Evolutionary conservation across 257 asterid species (phyloP).

Genomic region (Ilex aquifolium): DNA sequence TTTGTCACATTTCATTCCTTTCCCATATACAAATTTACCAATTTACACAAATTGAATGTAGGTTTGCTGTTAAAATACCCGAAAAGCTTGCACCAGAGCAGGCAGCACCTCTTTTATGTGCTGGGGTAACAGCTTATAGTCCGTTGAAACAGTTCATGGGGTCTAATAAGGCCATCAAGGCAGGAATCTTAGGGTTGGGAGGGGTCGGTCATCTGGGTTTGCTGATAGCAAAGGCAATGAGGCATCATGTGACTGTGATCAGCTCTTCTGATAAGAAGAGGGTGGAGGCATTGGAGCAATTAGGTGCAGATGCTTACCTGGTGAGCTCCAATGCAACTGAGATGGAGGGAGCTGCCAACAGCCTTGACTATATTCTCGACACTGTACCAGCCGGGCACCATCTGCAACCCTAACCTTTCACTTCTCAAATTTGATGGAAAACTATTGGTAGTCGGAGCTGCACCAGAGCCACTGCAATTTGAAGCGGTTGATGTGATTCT

Average conservation of each 20-base stretch:
- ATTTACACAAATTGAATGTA: slow-evolving; percentile 1
- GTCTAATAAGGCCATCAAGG: slow-evolving; percentile 10
- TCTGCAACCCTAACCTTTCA: slow-evolving; percentile 22
- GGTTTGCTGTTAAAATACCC: slow-evolving; percentile 40
- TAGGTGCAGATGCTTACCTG: slow-evolving; percentile 32
- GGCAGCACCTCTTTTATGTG: slow-evolving; percentile 46
- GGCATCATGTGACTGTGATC: slow-evolving; percentile 46
- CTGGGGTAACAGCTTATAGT: slow-evolving; percentile 45
- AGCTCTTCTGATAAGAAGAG: slow-evolving; percentile 34
- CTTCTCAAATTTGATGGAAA: slow-evolving; percentile 36
- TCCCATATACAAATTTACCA: not conserved
- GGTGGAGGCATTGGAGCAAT: slow-evolving; percentile 30
- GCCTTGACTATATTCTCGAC: slow-evolving; percentile 41
- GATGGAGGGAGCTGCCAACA: slow-evolving; percentile 23
- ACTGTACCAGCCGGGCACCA: slow-evolving; percentile 36
- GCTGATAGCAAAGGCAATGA: slow-evolving; percentile 45
- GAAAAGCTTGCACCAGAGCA: slow-evolving; percentile 28
- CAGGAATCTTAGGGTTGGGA: slow-evolving; percentile 39
- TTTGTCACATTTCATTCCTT: no score
- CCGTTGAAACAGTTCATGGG: slow-evolving; percentile 34
- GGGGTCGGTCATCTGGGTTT: slow-evolving; percentile 52
- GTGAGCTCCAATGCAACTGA: slow-evolving; percentile 22
- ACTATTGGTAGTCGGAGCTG: slow-evolving; percentile 30
- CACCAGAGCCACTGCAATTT: slow-evolving; percentile 31
- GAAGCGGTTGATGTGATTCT: slow-evolving; percentile 20